These are phyloP conservation scores for Patellifolia procumbens DNA, from an alignment of 179 eudicot species.

Conservation along the genomic window DNA sequence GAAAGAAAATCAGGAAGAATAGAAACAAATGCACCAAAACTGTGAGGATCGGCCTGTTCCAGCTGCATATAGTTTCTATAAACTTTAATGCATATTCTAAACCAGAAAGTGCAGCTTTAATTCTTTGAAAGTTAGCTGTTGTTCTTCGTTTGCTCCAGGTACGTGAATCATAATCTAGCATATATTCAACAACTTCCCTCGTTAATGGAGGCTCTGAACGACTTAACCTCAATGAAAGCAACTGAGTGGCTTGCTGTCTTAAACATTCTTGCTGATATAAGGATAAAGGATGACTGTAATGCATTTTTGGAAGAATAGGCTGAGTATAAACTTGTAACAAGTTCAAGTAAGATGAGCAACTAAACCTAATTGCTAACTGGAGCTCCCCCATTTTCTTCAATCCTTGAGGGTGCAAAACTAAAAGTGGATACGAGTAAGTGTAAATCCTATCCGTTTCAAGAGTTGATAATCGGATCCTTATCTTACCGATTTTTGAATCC, in stretches of 20 bases:
- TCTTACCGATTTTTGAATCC: slow-evolving; percentile 40
- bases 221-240: slow-evolving; percentile 30
- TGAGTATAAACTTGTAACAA: slow-evolving; percentile 30
- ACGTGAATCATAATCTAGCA: slow-evolving; percentile 43
- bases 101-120: slow-evolving; percentile 14
- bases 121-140: slow-evolving; percentile 32
- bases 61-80: slow-evolving; percentile 19
- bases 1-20: slow-evolving; percentile 29
- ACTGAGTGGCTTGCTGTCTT: slow-evolving; percentile 42
- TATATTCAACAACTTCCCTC: slow-evolving; percentile 39
- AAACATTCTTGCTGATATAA: slow-evolving; percentile 30
- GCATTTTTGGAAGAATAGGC: slow-evolving; percentile 44
- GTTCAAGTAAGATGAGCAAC: slow-evolving; percentile 36
- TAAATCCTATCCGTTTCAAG: slow-evolving; percentile 36
- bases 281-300: slow-evolving; percentile 38
- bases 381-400: slow-evolving; percentile 44
- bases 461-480: slow-evolving; percentile 44
- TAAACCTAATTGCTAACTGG: slow-evolving; percentile 41
- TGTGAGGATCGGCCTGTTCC: slow-evolving; percentile 35
- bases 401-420: slow-evolving; percentile 33
- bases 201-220: slow-evolving; percentile 45
- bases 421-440: slow-evolving; percentile 38
- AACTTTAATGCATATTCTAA: background rate
- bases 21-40: slow-evolving; percentile 21
- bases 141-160: slow-evolving; percentile 38